These are phyloP conservation scores for Antrodiella citrinella DNA, from an alignment of 768 basidiomycete species.

Conservation along the genomic window DNA sequence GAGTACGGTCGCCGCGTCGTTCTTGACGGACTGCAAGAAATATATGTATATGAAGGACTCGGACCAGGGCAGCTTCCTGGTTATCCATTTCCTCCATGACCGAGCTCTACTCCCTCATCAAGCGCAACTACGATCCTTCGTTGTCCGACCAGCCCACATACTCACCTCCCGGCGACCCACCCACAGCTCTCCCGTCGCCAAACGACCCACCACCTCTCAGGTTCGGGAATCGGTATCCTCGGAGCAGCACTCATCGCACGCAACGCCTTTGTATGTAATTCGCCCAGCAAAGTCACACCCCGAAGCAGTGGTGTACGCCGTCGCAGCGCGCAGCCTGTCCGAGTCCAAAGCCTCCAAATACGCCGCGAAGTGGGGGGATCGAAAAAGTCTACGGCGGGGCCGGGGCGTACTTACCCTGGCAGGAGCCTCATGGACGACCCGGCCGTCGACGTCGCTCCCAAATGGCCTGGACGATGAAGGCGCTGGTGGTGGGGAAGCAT, in stretches of 20 bases:
- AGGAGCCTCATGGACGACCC: slow-evolving; percentile 46
- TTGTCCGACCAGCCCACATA: no score
- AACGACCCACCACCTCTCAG: background rate
- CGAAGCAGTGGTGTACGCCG: slow-evolving; percentile 46
- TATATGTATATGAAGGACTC: no score
- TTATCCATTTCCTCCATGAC: no score
- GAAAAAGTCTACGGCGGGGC: slow-evolving; percentile 10
- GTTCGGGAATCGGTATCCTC: slow-evolving; percentile 36
- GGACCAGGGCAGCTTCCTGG: no score
- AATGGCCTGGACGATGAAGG: slow-evolving; percentile 60
- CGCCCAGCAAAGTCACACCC: slow-evolving; percentile 43
- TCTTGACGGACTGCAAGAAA: no score
- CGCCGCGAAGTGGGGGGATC: slow-evolving; percentile 6
- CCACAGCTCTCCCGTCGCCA: no score
- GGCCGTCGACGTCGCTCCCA: slow-evolving; percentile 47
- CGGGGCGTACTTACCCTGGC: slow-evolving; percentile 5
- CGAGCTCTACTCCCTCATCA: no score
- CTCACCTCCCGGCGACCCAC: no score
- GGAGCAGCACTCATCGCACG: slow-evolving; percentile 53
- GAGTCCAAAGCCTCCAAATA: slow-evolving; percentile 5
- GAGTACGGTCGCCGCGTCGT: no score
- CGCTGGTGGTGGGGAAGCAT: slow-evolving; percentile 53
- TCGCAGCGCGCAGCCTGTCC: slow-evolving; percentile 18
- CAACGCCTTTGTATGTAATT: slow-evolving; percentile 39
- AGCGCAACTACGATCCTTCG: no score